phyloP scores from a whole-genome alignment of 805 yeast genomes.

The Tetrapisispora namnaoensis region DNA sequence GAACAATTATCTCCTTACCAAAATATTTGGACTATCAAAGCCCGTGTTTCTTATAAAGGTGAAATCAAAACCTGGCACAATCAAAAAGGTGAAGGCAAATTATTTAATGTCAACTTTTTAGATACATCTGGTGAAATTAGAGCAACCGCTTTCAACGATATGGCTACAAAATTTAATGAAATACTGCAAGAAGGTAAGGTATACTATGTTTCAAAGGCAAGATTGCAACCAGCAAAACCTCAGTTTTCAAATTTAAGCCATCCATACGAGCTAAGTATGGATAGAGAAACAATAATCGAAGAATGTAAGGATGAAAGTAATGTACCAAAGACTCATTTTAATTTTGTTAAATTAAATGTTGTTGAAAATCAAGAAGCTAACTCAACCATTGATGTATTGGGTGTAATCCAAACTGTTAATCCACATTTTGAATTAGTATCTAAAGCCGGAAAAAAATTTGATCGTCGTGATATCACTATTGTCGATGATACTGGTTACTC shows the following conservation, averaged over 20 bases:
- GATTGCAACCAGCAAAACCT: conserved; percentile 75
- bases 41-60: conserved; percentile 79
- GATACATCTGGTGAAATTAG: conserved; percentile 95
- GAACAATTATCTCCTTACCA: conserved; percentile 89
- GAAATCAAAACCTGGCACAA: conserved; percentile 85
- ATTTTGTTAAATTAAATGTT: conserved; percentile 59
- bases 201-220: conserved; percentile 71
- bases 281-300: conserved; percentile 65
- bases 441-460: conserved; percentile 84
- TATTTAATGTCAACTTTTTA: conserved; percentile 76
- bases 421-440: conserved; percentile 74
- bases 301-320: conserved; percentile 50
- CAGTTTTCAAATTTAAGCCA: conserved; percentile 76
- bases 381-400: conserved; percentile 74
- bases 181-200: conserved; percentile 80
- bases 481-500: conserved; percentile 80
- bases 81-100: conserved; percentile 78
- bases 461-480: conserved; percentile 77
- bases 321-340: conserved; percentile 73
- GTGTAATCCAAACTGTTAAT: conserved; percentile 68
- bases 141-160: conserved; percentile 88
- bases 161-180: conserved; percentile 70
- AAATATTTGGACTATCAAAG: conserved; percentile 85
- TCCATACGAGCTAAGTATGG: conserved; percentile 80
- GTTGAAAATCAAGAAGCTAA: conserved; percentile 62